Evolutionary conservation across 495 filamentous ascomycete genomes (phyloP).

Genomic region (Aspergillus carlsbadensis): DNA sequence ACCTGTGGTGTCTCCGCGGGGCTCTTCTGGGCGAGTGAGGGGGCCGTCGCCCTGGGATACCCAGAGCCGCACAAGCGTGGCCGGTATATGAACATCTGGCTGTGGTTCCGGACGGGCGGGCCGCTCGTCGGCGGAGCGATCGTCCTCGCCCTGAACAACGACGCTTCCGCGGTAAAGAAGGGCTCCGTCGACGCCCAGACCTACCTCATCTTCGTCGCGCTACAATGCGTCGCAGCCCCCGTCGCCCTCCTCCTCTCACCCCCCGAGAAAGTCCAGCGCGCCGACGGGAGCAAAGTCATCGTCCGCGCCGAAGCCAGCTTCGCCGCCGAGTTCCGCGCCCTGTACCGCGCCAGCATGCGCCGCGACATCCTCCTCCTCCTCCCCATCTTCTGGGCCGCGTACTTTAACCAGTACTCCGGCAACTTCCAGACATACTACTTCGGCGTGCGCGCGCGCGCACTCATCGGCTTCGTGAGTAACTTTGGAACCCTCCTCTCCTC

Average conservation of each 20-base stretch:
- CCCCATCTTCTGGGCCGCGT: constrained; percentile 40
- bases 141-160: not conserved
- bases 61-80: not conserved
- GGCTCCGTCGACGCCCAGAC: not conserved
- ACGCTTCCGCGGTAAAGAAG: not conserved
- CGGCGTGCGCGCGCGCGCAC: constrained; percentile 35
- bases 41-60: not conserved
- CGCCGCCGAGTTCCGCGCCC: constrained; percentile 14
- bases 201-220: not conserved
- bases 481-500: constrained; percentile 34
- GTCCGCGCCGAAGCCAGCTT: not conserved
- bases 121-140: not conserved
- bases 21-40: not conserved
- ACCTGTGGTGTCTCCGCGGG: not conserved
- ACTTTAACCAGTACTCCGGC: constrained; percentile 38
- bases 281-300: not conserved
- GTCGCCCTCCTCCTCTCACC: not conserved
- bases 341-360: not conserved
- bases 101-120: not conserved
- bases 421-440: constrained; percentile 42
- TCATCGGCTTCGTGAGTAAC: constrained; percentile 39
- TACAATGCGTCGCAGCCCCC: not conserved
- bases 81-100: not conserved
- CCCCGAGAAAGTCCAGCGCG: not conserved
- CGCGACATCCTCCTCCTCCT: constrained; percentile 26